Evolutionary conservation across 345 rosid genomes (phyloP), one percentile per base, ranked within the genome.

Genomic region (Lepidium aucheri): DNA sequence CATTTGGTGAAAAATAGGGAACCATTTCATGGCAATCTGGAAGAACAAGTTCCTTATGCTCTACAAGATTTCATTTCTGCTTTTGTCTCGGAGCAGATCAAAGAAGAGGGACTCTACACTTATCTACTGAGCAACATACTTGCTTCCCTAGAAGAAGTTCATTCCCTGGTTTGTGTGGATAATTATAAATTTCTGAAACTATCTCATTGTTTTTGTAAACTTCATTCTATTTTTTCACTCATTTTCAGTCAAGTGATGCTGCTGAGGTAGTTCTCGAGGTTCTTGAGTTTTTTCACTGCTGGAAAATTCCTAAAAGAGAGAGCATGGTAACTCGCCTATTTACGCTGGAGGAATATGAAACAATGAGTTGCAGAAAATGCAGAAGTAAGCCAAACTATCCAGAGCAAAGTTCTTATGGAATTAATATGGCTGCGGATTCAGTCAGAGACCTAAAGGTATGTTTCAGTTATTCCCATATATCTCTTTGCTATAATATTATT

Each of bases 391-490:
- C 63, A 44, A 53, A 63, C 26, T 42, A 54, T 63, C 63, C 34
- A 16, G 63, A 54, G 41, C 7, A 70, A 54, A 54, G 57, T 36
- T 70, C 58, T 53, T 70, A 63, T 63, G 64, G 64, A 8, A 17
- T 70, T 12, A 57, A 44, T 17, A 7, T 63, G 33, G 55, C 63
- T 54, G 69, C 69, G 9, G 63, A 63, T 53, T 63, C 75, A 17
- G 30, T 70, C 69, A 63, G 69, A 62, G 69, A 70, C 17, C 4
- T 70, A 0, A 63, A 70, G 58, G 75, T 63, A 53, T 39, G 65
- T 15, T 46, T 54, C 24, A 26, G 22, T 43, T 24, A 11, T 53
- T 16, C 17, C 22, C 20, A n/a, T 28, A 17, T 40, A 9, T 15
- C 2, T 15, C 17, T 39, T 9, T 24, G 12, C 11, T 45, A 28